phyloP scores from a whole-genome alignment of 768 basidiomycete species.

The Albatrellus ellisii region DNA sequence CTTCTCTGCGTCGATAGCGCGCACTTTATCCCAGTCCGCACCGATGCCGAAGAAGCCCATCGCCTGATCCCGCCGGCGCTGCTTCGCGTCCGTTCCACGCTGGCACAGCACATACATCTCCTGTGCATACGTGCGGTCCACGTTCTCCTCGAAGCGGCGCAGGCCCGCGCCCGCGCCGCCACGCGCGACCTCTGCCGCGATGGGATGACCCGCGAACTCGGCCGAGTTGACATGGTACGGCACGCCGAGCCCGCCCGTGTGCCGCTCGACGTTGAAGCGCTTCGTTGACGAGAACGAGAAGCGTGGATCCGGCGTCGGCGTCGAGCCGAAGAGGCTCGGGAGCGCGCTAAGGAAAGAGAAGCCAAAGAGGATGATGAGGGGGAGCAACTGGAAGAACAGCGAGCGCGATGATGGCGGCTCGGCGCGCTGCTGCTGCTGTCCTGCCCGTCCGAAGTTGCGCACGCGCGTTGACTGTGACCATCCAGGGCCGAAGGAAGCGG shows the following conservation, averaged over 20 bases:
- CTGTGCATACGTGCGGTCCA: conserved; percentile 68
- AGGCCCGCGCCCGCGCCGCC: conserved; percentile 21
- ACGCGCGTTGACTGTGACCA: conserved; percentile 66
- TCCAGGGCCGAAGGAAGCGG: conserved; percentile 67
- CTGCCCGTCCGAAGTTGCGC: conserved; percentile 27
- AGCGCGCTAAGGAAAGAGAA: conserved; percentile 78
- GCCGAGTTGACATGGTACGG: conserved; percentile 74
- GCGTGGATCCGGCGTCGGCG: conserved; percentile 62
- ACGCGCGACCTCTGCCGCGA: conserved; percentile 56
- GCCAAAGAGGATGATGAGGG: conserved; percentile 69
- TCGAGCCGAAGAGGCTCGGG: conserved; percentile 57
- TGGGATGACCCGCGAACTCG: conserved; percentile 71
- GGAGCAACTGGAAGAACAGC: conserved; percentile 64
- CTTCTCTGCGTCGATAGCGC: conserved; percentile 53
- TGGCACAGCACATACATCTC: conserved; percentile 63
- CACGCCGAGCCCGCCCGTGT: conserved; percentile 57
- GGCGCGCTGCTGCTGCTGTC: conserved; percentile 22
- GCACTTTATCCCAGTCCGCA: conserved; percentile 86
- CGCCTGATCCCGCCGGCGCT: conserved; percentile 61
- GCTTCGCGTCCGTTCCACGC: conserved; percentile 48
- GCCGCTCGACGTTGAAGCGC: conserved; percentile 56
- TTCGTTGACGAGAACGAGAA: conserved; percentile 55
- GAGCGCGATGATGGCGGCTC: conserved; percentile 42
- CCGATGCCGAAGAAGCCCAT: conserved; percentile 85
- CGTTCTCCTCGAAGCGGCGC: conserved; percentile 57